Base-by-base conservation (phyloP, 2,329 filamentous ascomycete genomes). In the Cladosporium sp. region DNA sequence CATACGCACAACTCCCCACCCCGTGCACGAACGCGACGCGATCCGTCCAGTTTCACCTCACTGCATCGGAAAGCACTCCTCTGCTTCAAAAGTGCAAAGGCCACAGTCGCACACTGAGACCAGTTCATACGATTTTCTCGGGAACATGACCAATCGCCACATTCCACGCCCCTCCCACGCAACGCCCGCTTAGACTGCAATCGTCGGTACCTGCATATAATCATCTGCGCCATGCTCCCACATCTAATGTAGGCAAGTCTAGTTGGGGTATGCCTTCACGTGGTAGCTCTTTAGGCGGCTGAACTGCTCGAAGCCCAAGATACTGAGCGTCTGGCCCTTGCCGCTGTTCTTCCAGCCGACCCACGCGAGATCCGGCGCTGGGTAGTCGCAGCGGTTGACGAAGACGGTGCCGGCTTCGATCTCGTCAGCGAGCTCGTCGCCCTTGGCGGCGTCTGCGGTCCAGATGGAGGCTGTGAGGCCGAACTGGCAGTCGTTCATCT, bases 301-400 rank as follows among this genome's bases (percentile, higher is more conserved):
- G 76, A 97, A 98, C 77, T 96, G 92, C 73, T 97, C 94, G 76
- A 96, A 98, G 12, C 94, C 94, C 75, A 93, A 96, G 73, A 83
- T 89, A 80, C 92, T 95, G 73, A 98, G 81, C 11, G 93, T 97
- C 72, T 93, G 90, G 26, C 94, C 94, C 79, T 92, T 93, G 70
- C 94, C 94, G 68, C 93, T 97, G 78, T 97, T 93, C 83, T 98
- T 98, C 93, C 93, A 97, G 12, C 94, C 94, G 2, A 93, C 95
- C 77, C 77, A 78, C 15, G 76, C 76, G 24, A 78, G 73, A 72
- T 78, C 93, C 68, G 94, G 92, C 77, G 90, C 92, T 58, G 94
- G 94, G 78, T 88, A 98, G 78, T 98, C 94, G 75, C 92, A 93
- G 73, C 94, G 87, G 79, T 98, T 98, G 74, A 98, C 92, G 80